Conservation (phyloP, 2,329 filamentous ascomycete genomes). For the Fulvia fulva region DNA sequence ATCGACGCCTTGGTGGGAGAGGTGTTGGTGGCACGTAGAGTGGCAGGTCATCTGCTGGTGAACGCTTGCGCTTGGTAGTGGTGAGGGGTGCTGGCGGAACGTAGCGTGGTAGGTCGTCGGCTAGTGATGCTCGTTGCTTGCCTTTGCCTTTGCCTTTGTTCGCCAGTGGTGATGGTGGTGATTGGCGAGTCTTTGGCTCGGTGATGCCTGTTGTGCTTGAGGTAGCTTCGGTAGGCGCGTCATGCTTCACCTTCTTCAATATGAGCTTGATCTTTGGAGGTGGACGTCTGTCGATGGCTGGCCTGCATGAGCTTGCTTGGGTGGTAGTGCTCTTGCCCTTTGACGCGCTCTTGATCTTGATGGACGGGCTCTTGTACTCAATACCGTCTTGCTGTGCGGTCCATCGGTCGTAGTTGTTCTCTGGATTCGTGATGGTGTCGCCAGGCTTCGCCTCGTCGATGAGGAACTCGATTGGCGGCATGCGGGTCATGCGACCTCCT, state of each 20-base stretch:
- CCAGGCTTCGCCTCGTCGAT: constrained; percentile 17
- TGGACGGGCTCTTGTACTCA: background rate
- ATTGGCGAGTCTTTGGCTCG: background rate
- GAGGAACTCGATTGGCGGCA: constrained; percentile 33
- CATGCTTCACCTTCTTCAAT: background rate
- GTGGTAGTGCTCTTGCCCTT: background rate
- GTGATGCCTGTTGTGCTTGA: background rate
- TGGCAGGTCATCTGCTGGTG: background rate
- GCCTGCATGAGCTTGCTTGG: background rate
- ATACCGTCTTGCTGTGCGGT: constrained; percentile 4
- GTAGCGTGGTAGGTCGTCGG: background rate
- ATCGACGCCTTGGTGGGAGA: background rate
- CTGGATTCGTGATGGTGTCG: constrained; percentile 22
- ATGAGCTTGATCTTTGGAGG: background rate
- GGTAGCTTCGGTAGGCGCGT: background rate
- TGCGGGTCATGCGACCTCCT: constrained; percentile 16
- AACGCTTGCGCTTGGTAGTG: background rate
- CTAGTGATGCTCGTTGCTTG: too few species aligned
- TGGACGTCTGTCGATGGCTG: background rate
- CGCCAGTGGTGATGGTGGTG: background rate
- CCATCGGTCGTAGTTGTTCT: constrained; percentile 27
- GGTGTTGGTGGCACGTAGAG: constrained; percentile 1
- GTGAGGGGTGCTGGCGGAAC: background rate
- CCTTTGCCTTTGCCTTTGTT: background rate
- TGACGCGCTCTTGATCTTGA: background rate